Evolutionary conservation across 176 grass and related monocot species (phyloP).

Genomic region (Raddia guianensis): DNA sequence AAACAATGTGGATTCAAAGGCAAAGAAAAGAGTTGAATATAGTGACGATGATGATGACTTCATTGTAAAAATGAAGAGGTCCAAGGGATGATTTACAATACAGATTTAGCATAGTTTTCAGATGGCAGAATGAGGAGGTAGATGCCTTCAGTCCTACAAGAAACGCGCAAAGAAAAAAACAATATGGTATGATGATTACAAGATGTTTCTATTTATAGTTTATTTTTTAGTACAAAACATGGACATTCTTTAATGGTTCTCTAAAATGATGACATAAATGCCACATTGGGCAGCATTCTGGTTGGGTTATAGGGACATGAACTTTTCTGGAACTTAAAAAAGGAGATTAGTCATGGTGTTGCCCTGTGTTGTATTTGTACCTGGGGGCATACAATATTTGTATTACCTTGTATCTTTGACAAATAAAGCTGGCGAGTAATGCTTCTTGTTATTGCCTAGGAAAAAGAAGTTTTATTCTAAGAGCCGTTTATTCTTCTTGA

Average conservation of each 20-base stretch:
- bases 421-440: background rate
- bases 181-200: background rate
- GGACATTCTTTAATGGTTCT: constrained; percentile 6
- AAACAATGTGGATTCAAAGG: constrained; percentile 56
- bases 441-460: background rate
- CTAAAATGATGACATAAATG: constrained; percentile 27
- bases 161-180: background rate
- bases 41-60: constrained; percentile 63
- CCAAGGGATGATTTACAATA: constrained; percentile 40
- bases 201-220: background rate
- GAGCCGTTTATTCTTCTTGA: no score
- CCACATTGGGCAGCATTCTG: background rate
- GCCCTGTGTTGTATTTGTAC: background rate
- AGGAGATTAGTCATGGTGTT: background rate
- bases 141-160: background rate
- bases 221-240: background rate
- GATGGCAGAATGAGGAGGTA: background rate
- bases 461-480: background rate
- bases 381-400: background rate
- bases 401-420: background rate
- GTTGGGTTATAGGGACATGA: background rate
- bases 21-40: constrained; percentile 74
- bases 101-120: background rate
- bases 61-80: constrained; percentile 67
- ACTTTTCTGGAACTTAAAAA: background rate